phyloP scores from a whole-genome alignment of 768 basidiomycete genomes.

The Rhodotorula sphaerocarpa region DNA sequence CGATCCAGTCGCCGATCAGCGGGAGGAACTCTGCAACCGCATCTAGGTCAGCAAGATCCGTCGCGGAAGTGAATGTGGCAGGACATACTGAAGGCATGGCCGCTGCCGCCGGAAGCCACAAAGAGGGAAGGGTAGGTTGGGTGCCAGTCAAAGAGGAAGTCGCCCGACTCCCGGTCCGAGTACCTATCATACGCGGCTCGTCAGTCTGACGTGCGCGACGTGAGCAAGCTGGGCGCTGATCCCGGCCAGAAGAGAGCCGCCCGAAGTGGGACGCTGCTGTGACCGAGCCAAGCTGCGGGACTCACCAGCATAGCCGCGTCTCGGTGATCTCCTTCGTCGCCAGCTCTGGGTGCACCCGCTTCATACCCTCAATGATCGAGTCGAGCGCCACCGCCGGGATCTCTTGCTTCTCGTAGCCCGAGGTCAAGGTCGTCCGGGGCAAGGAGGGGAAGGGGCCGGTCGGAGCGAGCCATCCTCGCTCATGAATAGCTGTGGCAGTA shows the following conservation, averaged over 20 bases:
- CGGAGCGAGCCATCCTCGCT: constrained; percentile 56
- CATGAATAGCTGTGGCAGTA: constrained; percentile 54
- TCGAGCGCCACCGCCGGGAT: constrained; percentile 56
- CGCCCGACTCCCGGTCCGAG: constrained; percentile 71
- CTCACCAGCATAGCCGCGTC: constrained; percentile 83
- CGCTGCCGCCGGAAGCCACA: constrained; percentile 78
- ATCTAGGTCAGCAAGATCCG: background rate
- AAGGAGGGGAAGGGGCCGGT: constrained; percentile 25
- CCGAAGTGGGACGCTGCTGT: too few relatives aligned
- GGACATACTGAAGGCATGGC: constrained; percentile 69
- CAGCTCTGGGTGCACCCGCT: constrained; percentile 64
- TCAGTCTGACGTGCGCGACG: background rate
- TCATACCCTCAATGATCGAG: constrained; percentile 52
- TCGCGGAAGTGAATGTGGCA: constrained; percentile 1
- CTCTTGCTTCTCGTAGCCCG: constrained; percentile 25
- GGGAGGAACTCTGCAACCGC: constrained; percentile 65
- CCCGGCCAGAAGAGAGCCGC: too few relatives aligned
- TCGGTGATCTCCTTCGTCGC: constrained; percentile 58
- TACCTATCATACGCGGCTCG: constrained; percentile 54
- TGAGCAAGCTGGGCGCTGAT: too few relatives aligned
- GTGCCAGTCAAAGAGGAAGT: constrained; percentile 80
- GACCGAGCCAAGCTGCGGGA: too few relatives aligned
- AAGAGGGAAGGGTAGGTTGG: constrained; percentile 55
- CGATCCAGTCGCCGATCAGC: constrained; percentile 67
- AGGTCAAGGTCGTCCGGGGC: constrained; percentile 39